Evolutionary conservation across 805 yeast species (phyloP), one percentile per base, ranked within the genome.

Genomic region (Nakazawaea populi): DNA sequence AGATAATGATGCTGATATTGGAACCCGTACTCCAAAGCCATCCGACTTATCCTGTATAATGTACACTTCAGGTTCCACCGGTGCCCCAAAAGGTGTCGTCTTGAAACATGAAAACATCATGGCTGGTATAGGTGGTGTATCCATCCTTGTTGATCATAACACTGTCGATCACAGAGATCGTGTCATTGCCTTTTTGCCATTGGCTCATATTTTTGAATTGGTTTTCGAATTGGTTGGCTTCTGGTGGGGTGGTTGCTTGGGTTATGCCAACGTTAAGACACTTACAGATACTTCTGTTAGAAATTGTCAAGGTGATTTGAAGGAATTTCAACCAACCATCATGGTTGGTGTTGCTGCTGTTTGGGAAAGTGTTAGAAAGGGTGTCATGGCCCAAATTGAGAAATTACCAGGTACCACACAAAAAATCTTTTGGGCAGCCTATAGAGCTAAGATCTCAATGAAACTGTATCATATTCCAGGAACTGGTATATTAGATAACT

Each of bases 261-360:
- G 98, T 59, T 94, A 94, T 71, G 98, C 96, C 47, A 83, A 76
- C 60, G 97, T 92, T 55, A 90, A 90, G 73, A 92, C 99, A 32
- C 74, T 94, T 59, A 82, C 96, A 24, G 96, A 87, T 56, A 73
- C 77, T 1, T 88, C 96, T 2, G 82, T 87, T 63, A 83, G 79
- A 61, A 87, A 94, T 72, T 90, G 96, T 73, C 72, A 79, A 52
- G 92, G 97, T 62, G 99, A 94, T 68, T 79, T 94, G 74, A 79
- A 76, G 51, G 87, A 86, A 62, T 87, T 90, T 70, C 77, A 82
- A 67, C 99, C 99, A 53, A 87, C 97, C 5, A 70, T 91, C 59
- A 87, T 94, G 96, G 97, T 90, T 57, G 99, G 97, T 69, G 99
- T 94, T 52, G 97, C 97, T 14, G 96, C 98, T 4, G 97, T 94